Evolutionary conservation across 768 basidiomycete genomes (phyloP).

Genomic region (Suillus hirtellus): DNA sequence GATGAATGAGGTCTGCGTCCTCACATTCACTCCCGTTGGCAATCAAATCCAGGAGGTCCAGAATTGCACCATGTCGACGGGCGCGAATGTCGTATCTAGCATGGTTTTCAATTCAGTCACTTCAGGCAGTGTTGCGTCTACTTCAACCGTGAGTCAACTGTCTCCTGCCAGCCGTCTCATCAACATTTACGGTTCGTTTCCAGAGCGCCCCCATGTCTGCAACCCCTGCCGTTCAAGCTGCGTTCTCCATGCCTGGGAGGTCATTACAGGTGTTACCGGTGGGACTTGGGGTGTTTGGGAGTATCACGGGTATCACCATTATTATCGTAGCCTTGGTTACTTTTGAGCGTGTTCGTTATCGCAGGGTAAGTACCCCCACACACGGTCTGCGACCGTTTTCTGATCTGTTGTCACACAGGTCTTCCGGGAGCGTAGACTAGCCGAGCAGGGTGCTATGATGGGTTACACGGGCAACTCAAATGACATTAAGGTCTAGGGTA

Average conservation of each 20-base stretch:
- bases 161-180: slow-evolving; percentile 4
- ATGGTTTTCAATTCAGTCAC: slow-evolving; percentile 16
- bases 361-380: slow-evolving; percentile 55
- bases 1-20: slow-evolving; percentile 58
- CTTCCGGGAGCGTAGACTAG: slow-evolving; percentile 74
- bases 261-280: slow-evolving; percentile 75
- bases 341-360: slow-evolving; percentile 84
- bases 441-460: slow-evolving; percentile 57
- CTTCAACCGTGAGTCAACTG: slow-evolving; percentile 22
- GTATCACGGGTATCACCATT: slow-evolving; percentile 81
- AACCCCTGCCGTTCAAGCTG: slow-evolving; percentile 31
- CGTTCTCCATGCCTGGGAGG: slow-evolving; percentile 72
- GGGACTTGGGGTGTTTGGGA: slow-evolving; percentile 81
- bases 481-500: slow-evolving; percentile 29
- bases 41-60: slow-evolving; percentile 53
- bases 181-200: slow-evolving; percentile 7
- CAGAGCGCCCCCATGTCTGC: slow-evolving; percentile 34
- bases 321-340: slow-evolving; percentile 83
- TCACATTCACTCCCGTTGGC: slow-evolving; percentile 56
- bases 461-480: slow-evolving; percentile 54
- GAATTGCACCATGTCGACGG: slow-evolving; percentile 47
- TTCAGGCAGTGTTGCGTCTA: slow-evolving; percentile 20
- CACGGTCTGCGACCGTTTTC: neutral
- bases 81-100: slow-evolving; percentile 15
- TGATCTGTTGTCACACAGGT: slow-evolving; percentile 40